phyloP scores from a whole-genome alignment of 176 grass and related monocot species.

The Alloteropsis semialata region DNA sequence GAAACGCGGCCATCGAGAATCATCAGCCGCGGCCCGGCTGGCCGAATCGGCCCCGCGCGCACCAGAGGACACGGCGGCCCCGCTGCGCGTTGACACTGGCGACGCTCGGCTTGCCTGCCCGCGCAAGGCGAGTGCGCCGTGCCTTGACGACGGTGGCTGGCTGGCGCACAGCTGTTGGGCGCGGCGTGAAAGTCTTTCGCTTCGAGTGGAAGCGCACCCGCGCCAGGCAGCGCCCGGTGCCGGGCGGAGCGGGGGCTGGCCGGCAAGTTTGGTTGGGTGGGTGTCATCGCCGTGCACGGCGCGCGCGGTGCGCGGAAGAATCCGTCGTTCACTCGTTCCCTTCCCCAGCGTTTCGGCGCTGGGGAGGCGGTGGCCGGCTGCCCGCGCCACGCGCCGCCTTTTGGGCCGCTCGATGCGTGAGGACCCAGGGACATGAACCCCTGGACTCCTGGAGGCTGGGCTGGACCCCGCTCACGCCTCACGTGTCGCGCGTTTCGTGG shows the following conservation, averaged over 20 bases:
- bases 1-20: slow-evolving; percentile 8
- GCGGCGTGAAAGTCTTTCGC: background rate
- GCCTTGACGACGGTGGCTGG: background rate
- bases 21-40: too few relatives aligned
- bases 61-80: background rate
- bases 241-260: too few relatives aligned
- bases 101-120: too few relatives aligned
- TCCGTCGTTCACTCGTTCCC: too few relatives aligned
- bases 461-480: background rate
- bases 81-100: background rate
- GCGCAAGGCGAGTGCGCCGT: background rate
- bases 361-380: background rate
- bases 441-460: background rate
- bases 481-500: background rate
- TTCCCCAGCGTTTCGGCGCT: background rate
- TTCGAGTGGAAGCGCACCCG: background rate
- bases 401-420: background rate
- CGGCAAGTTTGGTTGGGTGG: too few relatives aligned
- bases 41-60: too few relatives aligned
- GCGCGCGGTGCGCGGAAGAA: background rate
- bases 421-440: too few relatives aligned
- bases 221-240: background rate
- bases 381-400: background rate
- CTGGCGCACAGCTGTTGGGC: background rate
- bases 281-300: too few relatives aligned